Evolutionary conservation across 495 filamentous ascomycete genomes (phyloP).

Genomic region (Trichoderma gamsii): DNA sequence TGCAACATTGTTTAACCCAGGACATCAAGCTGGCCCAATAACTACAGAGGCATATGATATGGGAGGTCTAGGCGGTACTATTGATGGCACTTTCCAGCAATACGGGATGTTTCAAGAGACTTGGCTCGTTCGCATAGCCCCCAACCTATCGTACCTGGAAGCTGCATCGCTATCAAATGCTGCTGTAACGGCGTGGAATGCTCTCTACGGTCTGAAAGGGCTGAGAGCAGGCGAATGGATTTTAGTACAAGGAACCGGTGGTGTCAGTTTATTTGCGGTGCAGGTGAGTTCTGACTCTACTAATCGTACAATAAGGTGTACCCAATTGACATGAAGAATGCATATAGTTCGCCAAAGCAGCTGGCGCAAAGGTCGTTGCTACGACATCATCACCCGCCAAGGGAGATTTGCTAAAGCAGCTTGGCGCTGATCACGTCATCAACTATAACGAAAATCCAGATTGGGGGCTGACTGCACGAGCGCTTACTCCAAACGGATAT

Average conservation of each 20-base stretch:
- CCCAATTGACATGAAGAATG: neutral
- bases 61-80: neutral
- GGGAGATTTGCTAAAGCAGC: neutral
- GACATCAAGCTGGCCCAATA: neutral
- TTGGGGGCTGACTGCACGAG: neutral
- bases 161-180: neutral
- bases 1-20: neutral
- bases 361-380: neutral
- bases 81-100: neutral
- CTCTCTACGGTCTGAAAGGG: neutral
- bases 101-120: neutral
- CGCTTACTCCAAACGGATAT: neutral
- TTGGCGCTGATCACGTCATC: neutral
- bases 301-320: neutral
- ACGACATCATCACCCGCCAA: neutral
- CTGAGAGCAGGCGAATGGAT: neutral
- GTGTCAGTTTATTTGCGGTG: neutral
- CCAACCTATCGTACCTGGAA: neutral
- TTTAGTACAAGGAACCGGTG: neutral
- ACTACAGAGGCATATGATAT: neutral
- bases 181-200: neutral
- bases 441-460: neutral
- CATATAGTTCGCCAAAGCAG: neutral
- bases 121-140: neutral
- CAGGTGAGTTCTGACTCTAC: neutral